phyloP scores from a whole-genome alignment of 495 filamentous ascomycete genomes.

The Penicillium roqueforti region DNA sequence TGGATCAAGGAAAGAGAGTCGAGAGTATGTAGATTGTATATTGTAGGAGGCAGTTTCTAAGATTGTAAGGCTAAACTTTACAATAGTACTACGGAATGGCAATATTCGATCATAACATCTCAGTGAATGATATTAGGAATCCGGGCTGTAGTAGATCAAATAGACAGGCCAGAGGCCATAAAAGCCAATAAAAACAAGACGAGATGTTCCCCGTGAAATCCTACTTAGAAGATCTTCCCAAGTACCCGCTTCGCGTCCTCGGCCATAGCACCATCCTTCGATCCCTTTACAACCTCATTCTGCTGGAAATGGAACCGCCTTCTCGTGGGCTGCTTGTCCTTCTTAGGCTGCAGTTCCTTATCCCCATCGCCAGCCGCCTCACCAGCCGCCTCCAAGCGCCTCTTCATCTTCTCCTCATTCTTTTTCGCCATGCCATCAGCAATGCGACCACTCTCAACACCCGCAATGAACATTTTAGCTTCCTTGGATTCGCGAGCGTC shows the following conservation, averaged over 20 bases:
- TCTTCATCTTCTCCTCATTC: constrained; percentile 56
- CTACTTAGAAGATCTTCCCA: constrained; percentile 66
- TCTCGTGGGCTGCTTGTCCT: constrained; percentile 31
- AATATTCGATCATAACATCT: too few species aligned
- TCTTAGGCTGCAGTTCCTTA: constrained; percentile 15
- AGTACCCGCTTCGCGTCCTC: constrained; percentile 73
- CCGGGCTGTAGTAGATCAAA: not conserved
- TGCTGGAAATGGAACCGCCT: constrained; percentile 82
- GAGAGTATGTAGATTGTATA: not conserved
- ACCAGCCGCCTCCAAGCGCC: constrained; percentile 21
- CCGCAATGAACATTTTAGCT: constrained; percentile 76
- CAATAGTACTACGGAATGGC: too few species aligned
- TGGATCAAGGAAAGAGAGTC: not conserved
- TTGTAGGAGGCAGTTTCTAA: not conserved
- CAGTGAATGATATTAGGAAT: too few species aligned
- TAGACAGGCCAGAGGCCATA: not conserved
- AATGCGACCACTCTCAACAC: constrained; percentile 81
- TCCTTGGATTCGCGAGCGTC: constrained; percentile 70
- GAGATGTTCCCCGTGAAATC: not conserved
- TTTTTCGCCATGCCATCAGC: constrained; percentile 64
- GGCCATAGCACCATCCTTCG: constrained; percentile 46
- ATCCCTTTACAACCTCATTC: constrained; percentile 51
- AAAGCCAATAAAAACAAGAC: not conserved
- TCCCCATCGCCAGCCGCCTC: constrained; percentile 18
- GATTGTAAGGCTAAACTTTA: not conserved